Percentiles rank a stretch among this genome's conserved stretches.
These are phyloP conservation scores for Suhomyces bolitotheri DNA, from an alignment of 1,139 yeast genomes.

Conservation along the genomic window DNA sequence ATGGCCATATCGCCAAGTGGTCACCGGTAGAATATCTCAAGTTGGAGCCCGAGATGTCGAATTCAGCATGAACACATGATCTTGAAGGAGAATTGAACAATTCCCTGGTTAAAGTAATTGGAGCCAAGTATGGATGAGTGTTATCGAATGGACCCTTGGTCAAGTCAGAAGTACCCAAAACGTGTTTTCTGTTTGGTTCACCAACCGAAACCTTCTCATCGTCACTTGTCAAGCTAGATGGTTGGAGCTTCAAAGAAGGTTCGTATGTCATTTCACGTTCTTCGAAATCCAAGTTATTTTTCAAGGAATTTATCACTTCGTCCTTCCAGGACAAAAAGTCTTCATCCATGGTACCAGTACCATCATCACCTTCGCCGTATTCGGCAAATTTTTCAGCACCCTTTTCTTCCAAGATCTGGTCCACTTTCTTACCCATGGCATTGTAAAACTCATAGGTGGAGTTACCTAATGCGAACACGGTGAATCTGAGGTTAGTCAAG, in stretches of 20 bases:
- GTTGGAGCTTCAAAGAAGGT: conserved; percentile 60
- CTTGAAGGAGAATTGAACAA: conserved; percentile 67
- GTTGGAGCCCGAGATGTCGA: conserved; percentile 74
- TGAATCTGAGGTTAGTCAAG: conserved; percentile 62
- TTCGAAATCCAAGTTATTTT: conserved; percentile 62
- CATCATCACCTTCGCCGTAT: conserved; percentile 92
- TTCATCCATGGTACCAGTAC: conserved; percentile 92
- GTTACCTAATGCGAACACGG: conserved; percentile 89
- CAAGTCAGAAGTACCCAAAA: conserved; percentile 43
- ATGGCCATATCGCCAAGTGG: conserved; percentile 93
- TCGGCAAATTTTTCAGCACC: conserved; percentile 74
- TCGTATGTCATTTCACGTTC: conserved; percentile 79
- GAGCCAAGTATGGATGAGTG: conserved; percentile 81
- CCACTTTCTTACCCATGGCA: conserved; percentile 70
- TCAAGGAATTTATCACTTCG: conserved; percentile 62
- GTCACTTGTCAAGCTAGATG: conserved; percentile 31
- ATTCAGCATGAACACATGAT: conserved; percentile 86
- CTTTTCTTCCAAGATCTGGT: conserved; percentile 50
- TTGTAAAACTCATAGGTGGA: conserved; percentile 90
- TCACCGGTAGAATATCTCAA: conserved; percentile 92
- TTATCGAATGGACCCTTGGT: conserved; percentile 80
- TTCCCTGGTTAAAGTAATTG: conserved; percentile 61
- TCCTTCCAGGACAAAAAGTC: conserved; percentile 95
- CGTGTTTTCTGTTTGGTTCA: conserved; percentile 74
- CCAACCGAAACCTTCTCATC: conserved; percentile 65